Base-by-base conservation (phyloP, 2,329 filamentous ascomycete genomes). In the Stemphylium beticola region DNA sequence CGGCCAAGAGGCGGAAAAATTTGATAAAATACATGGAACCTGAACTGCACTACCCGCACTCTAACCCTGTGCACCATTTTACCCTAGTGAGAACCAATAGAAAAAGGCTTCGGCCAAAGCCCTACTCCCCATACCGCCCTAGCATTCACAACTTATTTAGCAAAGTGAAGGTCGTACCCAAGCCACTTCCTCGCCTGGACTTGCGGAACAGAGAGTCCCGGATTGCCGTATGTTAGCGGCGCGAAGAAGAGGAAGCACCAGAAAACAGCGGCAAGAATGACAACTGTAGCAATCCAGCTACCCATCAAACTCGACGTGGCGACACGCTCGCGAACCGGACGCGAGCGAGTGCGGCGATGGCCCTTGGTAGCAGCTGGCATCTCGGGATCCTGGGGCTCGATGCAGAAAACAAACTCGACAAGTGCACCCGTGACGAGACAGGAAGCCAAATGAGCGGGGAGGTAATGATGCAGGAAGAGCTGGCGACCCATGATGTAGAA, bases 401-500 rank as follows among this genome's bases (percentile, higher is more conserved):
- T 85, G 74, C 91, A 96, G 82, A 98, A 98, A 73, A 99, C 87
- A 75, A 99, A 99, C 75, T 99, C 95, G 17, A 99, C 80, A 17
- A 99, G 82, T 18, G 93, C 91, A 43, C 95, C 95, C 0, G 95
- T 90, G 18, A 99, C 93, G 33, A 99, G 84, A 24, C 87, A 87
- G 6, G 92, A 96, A 1, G 95, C 93, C 10, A 99, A 83, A 73
- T 99, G 95, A 1, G 95, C 92, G 0, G 95, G 95, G 3, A 99
- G 85, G 74, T 99, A 99, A 78, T 99, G 95, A 77, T 99, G 95
- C 65, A 99, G 78, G 87, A 99, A 99, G 62, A 97, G 87, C 76
- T 99, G 93, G 67, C 93, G 92, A 53, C 93, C 93, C 93, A 99
- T 99, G 61, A 97, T 86, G 80, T 87, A 99, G 82, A 99, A 99